A percentile compares a stretch with the other conserved stretches of the same genome.
Conservation (phyloP, 164 flowering plant species). For the Aristolochia contorta region DNA sequence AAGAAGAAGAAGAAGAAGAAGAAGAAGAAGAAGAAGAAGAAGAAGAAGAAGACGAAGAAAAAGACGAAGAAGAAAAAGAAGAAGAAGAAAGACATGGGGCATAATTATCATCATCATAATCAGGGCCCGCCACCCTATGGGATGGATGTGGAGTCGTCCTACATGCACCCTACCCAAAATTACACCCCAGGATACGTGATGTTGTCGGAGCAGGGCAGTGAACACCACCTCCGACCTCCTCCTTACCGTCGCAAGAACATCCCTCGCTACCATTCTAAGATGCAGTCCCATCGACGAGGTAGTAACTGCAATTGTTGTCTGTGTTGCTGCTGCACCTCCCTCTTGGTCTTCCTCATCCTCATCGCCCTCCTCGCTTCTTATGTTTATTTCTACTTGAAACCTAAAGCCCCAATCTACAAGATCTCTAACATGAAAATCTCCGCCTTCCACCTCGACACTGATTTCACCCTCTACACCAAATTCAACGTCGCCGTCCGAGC, state of each 20-base stretch:
- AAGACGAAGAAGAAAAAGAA: not conserved
- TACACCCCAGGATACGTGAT: conserved; percentile 34
- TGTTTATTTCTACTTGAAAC: conserved; percentile 20
- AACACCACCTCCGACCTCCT: conserved; percentile 28
- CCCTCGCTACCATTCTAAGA: conserved; percentile 30
- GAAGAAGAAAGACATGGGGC: not conserved
- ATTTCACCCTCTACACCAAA: conserved; percentile 36
- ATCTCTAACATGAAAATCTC: conserved; percentile 25
- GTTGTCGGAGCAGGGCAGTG: conserved; percentile 20
- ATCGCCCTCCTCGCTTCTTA: conserved; percentile 5
- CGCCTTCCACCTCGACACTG: conserved; percentile 26
- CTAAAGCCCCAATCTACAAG: conserved; percentile 37
- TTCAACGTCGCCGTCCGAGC: conserved; percentile 33
- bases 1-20: no score
- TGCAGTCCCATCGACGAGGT: conserved; percentile 5
- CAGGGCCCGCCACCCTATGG: not conserved
- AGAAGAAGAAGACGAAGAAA: no score
- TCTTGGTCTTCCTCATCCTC: conserved; percentile 26
- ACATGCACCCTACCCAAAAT: conserved; percentile 4
- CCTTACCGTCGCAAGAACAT: conserved; percentile 37
- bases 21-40: no score
- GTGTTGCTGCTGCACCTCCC: conserved; percentile 38
- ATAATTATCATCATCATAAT: not conserved
- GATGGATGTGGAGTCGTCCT: conserved; percentile 10
- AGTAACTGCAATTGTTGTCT: conserved; percentile 28